These are phyloP conservation scores for Fusarium chuoi DNA, from an alignment of 2,329 filamentous ascomycete genomes.

Conservation along the genomic window DNA sequence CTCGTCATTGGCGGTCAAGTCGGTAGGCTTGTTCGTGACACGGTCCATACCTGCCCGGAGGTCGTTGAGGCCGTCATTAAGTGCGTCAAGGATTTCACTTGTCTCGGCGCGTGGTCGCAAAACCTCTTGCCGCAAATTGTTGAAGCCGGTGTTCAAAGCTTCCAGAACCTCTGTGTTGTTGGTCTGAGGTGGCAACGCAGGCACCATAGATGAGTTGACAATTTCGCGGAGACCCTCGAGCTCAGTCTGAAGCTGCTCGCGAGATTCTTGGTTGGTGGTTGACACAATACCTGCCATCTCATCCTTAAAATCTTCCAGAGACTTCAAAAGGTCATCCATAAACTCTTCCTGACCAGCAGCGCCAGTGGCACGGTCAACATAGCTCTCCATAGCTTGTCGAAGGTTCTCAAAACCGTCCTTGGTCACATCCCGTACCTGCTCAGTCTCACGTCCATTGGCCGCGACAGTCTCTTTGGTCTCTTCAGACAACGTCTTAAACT, in stretches of 20 bases:
- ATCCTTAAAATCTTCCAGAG: conserved; percentile 73
- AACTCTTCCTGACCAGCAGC: conserved; percentile 80
- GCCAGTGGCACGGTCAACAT: conserved; percentile 78
- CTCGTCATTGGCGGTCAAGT: conserved; percentile 87
- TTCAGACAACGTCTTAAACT: conserved; percentile 69
- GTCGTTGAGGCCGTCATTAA: conserved; percentile 87
- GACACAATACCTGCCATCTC: conserved; percentile 73
- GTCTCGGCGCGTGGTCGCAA: conserved; percentile 75
- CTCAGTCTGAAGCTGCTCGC: conserved; percentile 79
- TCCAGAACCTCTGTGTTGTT: conserved; percentile 75
- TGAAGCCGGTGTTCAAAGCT: conserved; percentile 76
- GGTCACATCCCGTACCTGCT: conserved; percentile 87
- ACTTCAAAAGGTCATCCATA: conserved; percentile 72
- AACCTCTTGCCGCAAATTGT: conserved; percentile 79
- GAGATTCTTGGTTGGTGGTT: conserved; percentile 57
- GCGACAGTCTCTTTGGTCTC: conserved; percentile 82
- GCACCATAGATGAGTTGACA: conserved; percentile 75
- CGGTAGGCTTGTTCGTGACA: conserved; percentile 80
- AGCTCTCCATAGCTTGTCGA: conserved; percentile 81
- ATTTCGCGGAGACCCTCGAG: conserved; percentile 84
- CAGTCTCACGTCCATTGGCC: conserved; percentile 82
- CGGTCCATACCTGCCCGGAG: conserved; percentile 81
- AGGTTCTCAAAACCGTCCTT: conserved; percentile 88
- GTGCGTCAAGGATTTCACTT: conserved; percentile 86
- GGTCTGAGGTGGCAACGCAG: conserved; percentile 55